These are phyloP conservation scores for Populus davidiana DNA, from an alignment of 345 rosid species.

Conservation along the genomic window DNA sequence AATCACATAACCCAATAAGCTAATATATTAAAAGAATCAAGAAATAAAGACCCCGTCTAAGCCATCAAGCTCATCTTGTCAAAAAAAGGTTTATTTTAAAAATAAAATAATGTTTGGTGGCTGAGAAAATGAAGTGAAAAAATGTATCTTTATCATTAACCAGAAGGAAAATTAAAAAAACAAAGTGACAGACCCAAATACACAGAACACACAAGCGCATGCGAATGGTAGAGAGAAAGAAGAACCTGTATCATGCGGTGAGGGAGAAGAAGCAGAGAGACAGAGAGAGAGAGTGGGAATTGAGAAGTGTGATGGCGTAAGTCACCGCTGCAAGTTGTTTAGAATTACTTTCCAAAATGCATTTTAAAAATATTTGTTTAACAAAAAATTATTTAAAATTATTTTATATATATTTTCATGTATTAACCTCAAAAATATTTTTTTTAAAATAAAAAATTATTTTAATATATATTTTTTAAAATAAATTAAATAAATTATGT, in stretches of 20 bases:
- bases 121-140: not conserved
- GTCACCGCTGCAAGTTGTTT: too few relatives aligned
- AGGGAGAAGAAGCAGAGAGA: not conserved
- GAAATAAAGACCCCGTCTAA: not conserved
- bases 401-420: too few relatives aligned
- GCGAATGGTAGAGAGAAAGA: not conserved
- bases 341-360: too few relatives aligned
- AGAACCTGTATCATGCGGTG: not conserved
- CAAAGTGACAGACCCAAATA: not conserved
- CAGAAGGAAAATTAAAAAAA: not conserved
- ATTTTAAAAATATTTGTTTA: too few relatives aligned
- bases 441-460: too few relatives aligned
- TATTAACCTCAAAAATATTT: too few relatives aligned
- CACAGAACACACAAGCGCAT: not conserved
- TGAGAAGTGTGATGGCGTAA: not conserved
- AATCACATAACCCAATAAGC: not conserved
- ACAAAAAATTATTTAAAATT: too few relatives aligned
- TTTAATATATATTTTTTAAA: too few relatives aligned
- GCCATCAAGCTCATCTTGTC: not conserved
- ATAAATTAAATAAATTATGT: too few relatives aligned
- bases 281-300: not conserved
- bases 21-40: not conserved
- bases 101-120: not conserved
- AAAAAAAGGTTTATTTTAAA: too few relatives aligned
- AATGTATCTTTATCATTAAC: not conserved